Evolutionary conservation across 371 early-diverging fungal genomes (phyloP).

Genomic region (Syncephalastrum sp.): DNA sequence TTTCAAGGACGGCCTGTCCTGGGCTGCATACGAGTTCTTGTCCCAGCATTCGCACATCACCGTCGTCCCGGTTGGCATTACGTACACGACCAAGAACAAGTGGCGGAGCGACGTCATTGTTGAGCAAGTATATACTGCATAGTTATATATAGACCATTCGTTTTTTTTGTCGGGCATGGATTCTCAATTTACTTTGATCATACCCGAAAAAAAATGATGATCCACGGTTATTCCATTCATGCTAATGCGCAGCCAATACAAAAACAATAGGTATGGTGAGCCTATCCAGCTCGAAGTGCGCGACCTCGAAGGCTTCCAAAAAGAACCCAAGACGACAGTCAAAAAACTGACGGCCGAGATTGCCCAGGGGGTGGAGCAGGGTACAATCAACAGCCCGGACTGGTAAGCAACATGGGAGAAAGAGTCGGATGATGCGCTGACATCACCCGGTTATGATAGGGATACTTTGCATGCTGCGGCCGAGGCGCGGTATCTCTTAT

Average conservation of each 20-base stretch:
- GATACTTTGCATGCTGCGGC: conserved; percentile 50
- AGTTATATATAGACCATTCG: background rate
- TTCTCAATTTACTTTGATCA: background rate
- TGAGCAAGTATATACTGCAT: conserved; percentile 30
- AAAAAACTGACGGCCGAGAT: conserved; percentile 50
- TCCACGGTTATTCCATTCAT: background rate
- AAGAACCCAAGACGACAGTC: conserved; percentile 40
- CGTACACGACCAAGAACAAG: conserved; percentile 54
- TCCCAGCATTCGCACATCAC: conserved; percentile 24
- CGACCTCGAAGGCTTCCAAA: conserved; percentile 38
- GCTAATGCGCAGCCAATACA: no score
- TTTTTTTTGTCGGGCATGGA: background rate
- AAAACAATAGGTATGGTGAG: conserved; percentile 39
- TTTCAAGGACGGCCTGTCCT: conserved; percentile 56
- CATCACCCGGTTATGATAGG: conserved; percentile 20
- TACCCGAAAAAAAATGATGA: background rate
- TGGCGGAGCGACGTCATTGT: conserved; percentile 58
- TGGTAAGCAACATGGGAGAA: conserved; percentile 31
- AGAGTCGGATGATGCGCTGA: background rate
- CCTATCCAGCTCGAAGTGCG: conserved; percentile 38
- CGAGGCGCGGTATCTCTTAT: conserved; percentile 43
- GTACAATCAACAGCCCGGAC: conserved; percentile 58
- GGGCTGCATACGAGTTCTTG: conserved; percentile 51
- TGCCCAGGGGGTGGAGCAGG: conserved; percentile 41
- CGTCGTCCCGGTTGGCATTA: conserved; percentile 55